A percentile compares a stretch with the other conserved stretches of the same genome.
These are phyloP conservation scores for Agaricus subrufescens DNA, from an alignment of 768 basidiomycete species.

Conservation along the genomic window DNA sequence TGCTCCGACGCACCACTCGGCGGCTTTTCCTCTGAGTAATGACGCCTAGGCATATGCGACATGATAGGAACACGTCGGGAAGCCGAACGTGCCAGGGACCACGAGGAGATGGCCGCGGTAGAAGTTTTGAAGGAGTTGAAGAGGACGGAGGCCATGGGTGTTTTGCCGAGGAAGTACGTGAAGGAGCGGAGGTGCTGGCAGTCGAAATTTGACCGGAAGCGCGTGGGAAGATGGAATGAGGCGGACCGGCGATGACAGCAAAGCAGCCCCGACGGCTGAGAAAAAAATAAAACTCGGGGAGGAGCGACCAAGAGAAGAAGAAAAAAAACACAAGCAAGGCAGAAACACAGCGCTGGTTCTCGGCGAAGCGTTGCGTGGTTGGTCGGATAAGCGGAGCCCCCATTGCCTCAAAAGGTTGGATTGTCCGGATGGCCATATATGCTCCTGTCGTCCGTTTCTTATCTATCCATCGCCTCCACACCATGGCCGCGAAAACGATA, in stretches of 20 bases:
- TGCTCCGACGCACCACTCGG: slow-evolving; percentile 22
- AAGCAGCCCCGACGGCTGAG: neutral
- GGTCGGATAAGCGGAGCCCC: slow-evolving; percentile 11
- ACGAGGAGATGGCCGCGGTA: slow-evolving; percentile 51
- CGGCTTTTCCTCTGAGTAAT: slow-evolving; percentile 56
- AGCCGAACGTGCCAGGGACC: slow-evolving; percentile 24
- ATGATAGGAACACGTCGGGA: slow-evolving; percentile 28
- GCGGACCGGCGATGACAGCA: neutral
- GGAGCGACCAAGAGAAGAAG: neutral
- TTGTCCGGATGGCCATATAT: slow-evolving; percentile 14
- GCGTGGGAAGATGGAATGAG: slow-evolving; percentile 7
- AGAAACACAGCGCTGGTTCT: too few relatives aligned
- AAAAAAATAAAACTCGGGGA: neutral
- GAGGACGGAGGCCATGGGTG: slow-evolving; percentile 48
- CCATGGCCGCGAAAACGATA: slow-evolving; percentile 54
- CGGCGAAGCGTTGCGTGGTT: too few relatives aligned
- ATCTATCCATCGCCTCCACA: slow-evolving; percentile 31
- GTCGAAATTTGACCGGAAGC: slow-evolving; percentile 5
- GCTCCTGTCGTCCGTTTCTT: slow-evolving; percentile 23
- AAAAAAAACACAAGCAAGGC: too few relatives aligned
- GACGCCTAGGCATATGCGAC: slow-evolving; percentile 32
- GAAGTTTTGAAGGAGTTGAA: slow-evolving; percentile 54
- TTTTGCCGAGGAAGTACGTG: slow-evolving; percentile 11
- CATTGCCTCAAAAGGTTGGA: slow-evolving; percentile 7
- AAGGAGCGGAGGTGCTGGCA: neutral